phyloP scores from a whole-genome alignment of 2,329 filamentous ascomycete species.

The Botryotinia convoluta region DNA sequence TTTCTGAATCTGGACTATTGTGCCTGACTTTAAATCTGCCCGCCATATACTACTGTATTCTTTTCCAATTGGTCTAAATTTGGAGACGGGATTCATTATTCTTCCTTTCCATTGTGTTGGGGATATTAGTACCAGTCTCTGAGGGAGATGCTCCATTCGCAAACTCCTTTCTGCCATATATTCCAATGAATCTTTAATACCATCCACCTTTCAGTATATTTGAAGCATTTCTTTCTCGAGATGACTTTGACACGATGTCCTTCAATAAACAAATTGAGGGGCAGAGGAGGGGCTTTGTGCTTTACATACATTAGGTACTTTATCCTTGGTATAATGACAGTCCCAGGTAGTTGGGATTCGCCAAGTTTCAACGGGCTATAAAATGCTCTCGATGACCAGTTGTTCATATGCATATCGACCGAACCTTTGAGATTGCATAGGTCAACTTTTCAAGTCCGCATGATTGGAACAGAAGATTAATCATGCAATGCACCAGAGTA shows the following conservation, averaged over 20 bases:
- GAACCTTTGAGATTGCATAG: background rate
- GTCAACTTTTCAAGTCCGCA: background rate
- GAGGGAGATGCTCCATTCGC: background rate
- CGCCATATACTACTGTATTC: background rate
- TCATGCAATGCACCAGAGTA: background rate
- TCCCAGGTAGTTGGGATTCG: background rate
- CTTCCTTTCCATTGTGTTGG: background rate
- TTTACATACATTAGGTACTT: background rate
- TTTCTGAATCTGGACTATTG: background rate
- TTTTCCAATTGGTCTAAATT: background rate
- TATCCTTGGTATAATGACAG: background rate
- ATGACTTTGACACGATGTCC: background rate
- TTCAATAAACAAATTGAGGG: background rate
- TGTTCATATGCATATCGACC: background rate
- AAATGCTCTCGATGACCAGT: background rate
- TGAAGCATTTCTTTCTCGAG: background rate
- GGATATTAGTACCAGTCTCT: background rate
- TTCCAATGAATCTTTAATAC: background rate
- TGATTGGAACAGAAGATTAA: background rate
- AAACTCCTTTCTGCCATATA: background rate
- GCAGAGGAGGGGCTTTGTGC: background rate
- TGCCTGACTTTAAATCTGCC: background rate
- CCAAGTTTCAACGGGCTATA: background rate
- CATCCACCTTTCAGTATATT: background rate
- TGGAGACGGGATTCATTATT: background rate